A percentile compares a stretch with the other conserved stretches of the same genome.
Evolutionary conservation across 2,329 filamentous ascomycete genomes (phyloP).

Genomic region (Sclerotinia nivalis): DNA sequence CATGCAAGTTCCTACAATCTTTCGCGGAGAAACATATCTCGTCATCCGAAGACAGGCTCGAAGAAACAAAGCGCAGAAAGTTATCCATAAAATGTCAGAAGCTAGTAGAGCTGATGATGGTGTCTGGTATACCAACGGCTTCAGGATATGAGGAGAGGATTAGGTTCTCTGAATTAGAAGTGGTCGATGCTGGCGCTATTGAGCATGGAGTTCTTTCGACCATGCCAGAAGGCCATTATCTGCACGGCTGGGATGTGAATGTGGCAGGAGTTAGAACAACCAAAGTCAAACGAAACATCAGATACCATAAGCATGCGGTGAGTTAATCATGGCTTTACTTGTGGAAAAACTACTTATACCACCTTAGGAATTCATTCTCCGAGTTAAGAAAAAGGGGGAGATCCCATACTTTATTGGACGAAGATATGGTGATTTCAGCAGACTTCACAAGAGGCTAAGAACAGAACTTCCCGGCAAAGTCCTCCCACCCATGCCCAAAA

Average conservation of each 20-base stretch:
- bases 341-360: slow-evolving; percentile 20
- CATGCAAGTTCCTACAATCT: slow-evolving; percentile 81
- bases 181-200: slow-evolving; percentile 90
- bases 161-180: slow-evolving; percentile 93
- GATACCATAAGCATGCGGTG: slow-evolving; percentile 89
- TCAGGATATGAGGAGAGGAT: slow-evolving; percentile 98
- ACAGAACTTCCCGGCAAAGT: slow-evolving; percentile 89
- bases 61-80: slow-evolving; percentile 94
- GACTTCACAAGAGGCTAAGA: slow-evolving; percentile 75
- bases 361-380: slow-evolving; percentile 78
- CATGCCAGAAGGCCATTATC: slow-evolving; percentile 84
- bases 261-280: slow-evolving; percentile 84
- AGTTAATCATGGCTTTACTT: slow-evolving; percentile 42
- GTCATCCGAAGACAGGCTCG: slow-evolving; percentile 90
- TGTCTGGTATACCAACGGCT: slow-evolving; percentile 91
- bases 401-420: slow-evolving; percentile 78
- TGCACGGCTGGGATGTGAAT: slow-evolving; percentile 97
- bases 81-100: slow-evolving; percentile 92
- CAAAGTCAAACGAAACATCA: slow-evolving; percentile 79
- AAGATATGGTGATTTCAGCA: slow-evolving; percentile 84
- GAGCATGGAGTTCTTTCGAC: slow-evolving; percentile 86
- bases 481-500: slow-evolving; percentile 80
- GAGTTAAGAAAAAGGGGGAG: slow-evolving; percentile 76
- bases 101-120: slow-evolving; percentile 98
- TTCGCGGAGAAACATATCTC: slow-evolving; percentile 98